Evolutionary conservation across 2,329 filamentous ascomycete species (phyloP).

Genomic region (Fusarium agapanthi): DNA sequence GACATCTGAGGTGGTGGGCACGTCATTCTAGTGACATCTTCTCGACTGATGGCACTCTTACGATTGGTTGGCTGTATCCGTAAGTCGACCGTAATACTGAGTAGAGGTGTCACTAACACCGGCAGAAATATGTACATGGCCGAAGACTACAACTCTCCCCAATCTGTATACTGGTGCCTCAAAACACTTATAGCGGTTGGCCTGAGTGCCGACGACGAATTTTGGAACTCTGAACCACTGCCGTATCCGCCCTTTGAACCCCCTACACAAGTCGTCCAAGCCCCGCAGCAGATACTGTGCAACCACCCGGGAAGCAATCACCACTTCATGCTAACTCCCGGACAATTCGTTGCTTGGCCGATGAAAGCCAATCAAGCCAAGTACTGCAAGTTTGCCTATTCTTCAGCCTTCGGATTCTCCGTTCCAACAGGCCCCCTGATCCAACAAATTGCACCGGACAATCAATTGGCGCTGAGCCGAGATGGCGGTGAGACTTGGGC

Average conservation of each 20-base stretch:
- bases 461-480: slow-evolving; percentile 41
- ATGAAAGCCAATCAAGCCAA: slow-evolving; percentile 55
- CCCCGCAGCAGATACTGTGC: slow-evolving; percentile 56
- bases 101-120: background rate
- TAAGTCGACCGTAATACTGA: background rate
- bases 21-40: slow-evolving; percentile 54
- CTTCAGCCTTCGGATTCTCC: slow-evolving; percentile 56
- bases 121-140: slow-evolving; percentile 60
- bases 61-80: slow-evolving; percentile 52
- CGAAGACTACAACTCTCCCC: slow-evolving; percentile 66
- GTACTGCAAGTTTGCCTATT: slow-evolving; percentile 59
- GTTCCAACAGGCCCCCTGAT: slow-evolving; percentile 51
- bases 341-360: slow-evolving; percentile 50
- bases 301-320: slow-evolving; percentile 46
- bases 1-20: slow-evolving; percentile 61
- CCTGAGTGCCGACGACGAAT: slow-evolving; percentile 48
- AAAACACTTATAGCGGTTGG: slow-evolving; percentile 58
- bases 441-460: slow-evolving; percentile 49
- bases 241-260: slow-evolving; percentile 28
- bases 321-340: slow-evolving; percentile 54
- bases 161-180: slow-evolving; percentile 63
- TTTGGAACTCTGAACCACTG: slow-evolving; percentile 55
- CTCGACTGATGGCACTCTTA: slow-evolving; percentile 58
- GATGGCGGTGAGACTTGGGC: slow-evolving; percentile 46
- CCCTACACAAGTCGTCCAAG: slow-evolving; percentile 9